A percentile compares a stretch with the other conserved stretches of the same genome.
Conservation (phyloP, 2,329 filamentous ascomycete genomes). For the Penicillium rolfsii region DNA sequence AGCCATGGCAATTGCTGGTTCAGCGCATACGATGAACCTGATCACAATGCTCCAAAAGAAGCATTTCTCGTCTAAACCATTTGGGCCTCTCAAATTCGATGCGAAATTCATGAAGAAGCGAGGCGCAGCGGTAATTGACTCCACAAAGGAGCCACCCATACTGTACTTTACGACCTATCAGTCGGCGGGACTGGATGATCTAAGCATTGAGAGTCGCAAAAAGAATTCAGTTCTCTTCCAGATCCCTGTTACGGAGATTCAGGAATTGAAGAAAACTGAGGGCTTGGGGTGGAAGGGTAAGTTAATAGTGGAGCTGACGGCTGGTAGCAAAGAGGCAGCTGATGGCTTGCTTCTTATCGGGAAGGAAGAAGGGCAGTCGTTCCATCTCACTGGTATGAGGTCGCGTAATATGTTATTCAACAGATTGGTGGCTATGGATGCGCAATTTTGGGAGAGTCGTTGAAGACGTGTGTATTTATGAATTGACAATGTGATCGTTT, state of each 20-base stretch:
- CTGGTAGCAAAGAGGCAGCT: slow-evolving; percentile 68
- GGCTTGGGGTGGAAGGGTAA: slow-evolving; percentile 85
- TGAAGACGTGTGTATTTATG: background rate
- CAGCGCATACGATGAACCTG: slow-evolving; percentile 67
- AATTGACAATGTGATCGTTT: no score
- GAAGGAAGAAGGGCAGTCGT: slow-evolving; percentile 53
- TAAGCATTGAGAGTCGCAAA: slow-evolving; percentile 55
- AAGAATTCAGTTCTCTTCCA: slow-evolving; percentile 66
- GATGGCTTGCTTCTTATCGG: slow-evolving; percentile 73
- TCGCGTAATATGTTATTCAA: slow-evolving; percentile 33
- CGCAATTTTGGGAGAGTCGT: slow-evolving; percentile 32
- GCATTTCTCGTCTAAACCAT: slow-evolving; percentile 46
- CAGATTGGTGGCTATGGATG: slow-evolving; percentile 31
- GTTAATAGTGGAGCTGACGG: slow-evolving; percentile 77
- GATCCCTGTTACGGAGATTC: slow-evolving; percentile 70
- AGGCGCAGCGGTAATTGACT: slow-evolving; percentile 69
- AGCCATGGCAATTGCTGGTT: slow-evolving; percentile 66
- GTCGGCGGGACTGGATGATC: slow-evolving; percentile 41
- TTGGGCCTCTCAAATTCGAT: slow-evolving; percentile 77
- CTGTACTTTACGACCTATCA: slow-evolving; percentile 63
- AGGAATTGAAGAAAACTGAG: slow-evolving; percentile 76
- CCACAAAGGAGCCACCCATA: slow-evolving; percentile 39
- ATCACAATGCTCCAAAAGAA: slow-evolving; percentile 67
- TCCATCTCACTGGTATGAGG: slow-evolving; percentile 31
- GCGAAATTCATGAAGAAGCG: slow-evolving; percentile 70